Conservation (phyloP, 768 basidiomycete species). For the Suillus luteus region DNA sequence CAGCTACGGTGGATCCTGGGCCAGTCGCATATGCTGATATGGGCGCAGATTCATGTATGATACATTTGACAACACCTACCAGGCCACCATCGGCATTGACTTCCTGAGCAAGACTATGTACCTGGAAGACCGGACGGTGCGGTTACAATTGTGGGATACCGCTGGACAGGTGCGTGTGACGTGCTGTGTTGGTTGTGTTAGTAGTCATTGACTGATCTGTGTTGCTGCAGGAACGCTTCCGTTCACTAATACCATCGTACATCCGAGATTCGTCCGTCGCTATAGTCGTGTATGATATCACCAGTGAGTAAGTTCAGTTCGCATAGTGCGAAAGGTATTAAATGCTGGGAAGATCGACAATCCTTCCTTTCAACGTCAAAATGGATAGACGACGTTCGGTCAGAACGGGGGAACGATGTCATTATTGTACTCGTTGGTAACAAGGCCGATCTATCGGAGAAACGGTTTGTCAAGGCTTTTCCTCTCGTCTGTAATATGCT, state of each 20-base stretch:
- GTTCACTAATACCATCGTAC: conserved; percentile 96
- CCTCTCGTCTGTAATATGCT: not conserved
- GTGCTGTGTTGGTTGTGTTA: not conserved
- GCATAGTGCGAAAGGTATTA: conserved; percentile 9
- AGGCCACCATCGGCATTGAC: conserved; percentile 97
- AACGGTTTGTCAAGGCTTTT: conserved; percentile 63
- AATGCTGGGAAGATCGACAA: conserved; percentile 67
- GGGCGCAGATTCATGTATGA: conserved; percentile 91
- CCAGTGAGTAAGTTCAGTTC: conserved; percentile 60
- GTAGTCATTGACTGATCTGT: conserved; percentile 10
- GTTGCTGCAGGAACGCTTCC: conserved; percentile 81
- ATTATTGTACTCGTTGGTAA: conserved; percentile 98
- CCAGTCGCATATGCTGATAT: not conserved
- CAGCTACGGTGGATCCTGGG: conserved; percentile 26
- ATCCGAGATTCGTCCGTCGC: conserved; percentile 99
- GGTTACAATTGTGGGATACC: conserved; percentile 98
- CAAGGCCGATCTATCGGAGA: conserved; percentile 98
- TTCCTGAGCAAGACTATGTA: conserved; percentile 99
- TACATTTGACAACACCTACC: conserved; percentile 99
- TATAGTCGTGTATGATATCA: conserved; percentile 98
- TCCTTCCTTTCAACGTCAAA: conserved; percentile 99
- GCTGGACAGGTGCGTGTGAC: conserved; percentile 75
- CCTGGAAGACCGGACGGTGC: conserved; percentile 95
- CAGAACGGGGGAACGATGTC: conserved; percentile 95
- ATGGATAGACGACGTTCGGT: conserved; percentile 99